Evolutionary conservation across 2,329 filamentous ascomycete species (phyloP).

Genomic region (Lasiodiplodia sp.): DNA sequence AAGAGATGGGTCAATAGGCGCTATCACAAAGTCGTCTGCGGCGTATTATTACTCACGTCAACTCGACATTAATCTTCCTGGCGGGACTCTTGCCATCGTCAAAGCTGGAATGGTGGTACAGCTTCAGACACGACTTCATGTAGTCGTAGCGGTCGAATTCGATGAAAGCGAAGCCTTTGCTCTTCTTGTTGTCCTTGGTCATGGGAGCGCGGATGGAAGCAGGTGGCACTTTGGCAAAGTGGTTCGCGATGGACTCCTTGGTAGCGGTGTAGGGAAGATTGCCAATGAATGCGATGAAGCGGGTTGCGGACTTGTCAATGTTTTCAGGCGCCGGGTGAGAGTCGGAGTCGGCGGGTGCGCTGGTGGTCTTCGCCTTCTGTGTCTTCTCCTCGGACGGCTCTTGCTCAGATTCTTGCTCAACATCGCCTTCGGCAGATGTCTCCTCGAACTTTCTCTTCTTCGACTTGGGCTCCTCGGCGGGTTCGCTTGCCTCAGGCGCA

Average conservation of each 20-base stretch:
- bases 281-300: conserved; percentile 84
- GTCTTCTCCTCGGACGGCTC: conserved; percentile 35
- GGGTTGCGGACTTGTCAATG: conserved; percentile 51
- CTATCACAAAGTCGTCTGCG: not conserved
- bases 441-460: conserved; percentile 32
- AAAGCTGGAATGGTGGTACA: conserved; percentile 87
- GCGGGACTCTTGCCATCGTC: conserved; percentile 64
- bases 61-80: conserved; percentile 88
- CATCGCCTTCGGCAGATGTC: conserved; percentile 3
- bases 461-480: not conserved
- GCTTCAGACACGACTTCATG: conserved; percentile 91
- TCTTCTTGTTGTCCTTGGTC: conserved; percentile 47
- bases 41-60: conserved; percentile 68
- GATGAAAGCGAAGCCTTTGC: conserved; percentile 63
- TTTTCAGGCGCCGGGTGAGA: conserved; percentile 36
- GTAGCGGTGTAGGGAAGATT: conserved; percentile 90
- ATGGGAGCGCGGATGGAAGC: conserved; percentile 65
- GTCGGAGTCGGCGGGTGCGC: conserved; percentile 31
- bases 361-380: conserved; percentile 34
- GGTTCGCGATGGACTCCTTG: conserved; percentile 69
- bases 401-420: conserved; percentile 29
- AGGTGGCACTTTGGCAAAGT: conserved; percentile 80
- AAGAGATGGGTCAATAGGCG: conserved; percentile 31
- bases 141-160: conserved; percentile 87
- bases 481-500: not conserved